These are phyloP conservation scores for Perkinsus marinus DNA, from an alignment of 169 alveolate species.

Conservation along the genomic window DNA sequence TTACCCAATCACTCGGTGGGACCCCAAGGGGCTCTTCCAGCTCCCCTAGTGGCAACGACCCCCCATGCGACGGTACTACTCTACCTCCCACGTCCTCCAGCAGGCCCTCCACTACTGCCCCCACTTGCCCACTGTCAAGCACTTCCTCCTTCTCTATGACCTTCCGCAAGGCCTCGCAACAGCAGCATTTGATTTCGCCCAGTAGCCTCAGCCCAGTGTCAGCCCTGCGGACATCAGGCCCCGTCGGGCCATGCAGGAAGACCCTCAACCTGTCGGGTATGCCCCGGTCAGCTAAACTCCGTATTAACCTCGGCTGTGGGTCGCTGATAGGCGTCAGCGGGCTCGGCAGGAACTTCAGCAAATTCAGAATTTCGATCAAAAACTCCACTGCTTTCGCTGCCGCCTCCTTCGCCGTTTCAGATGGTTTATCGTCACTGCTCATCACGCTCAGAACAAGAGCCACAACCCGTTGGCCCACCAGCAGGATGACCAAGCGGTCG, in stretches of 20 bases:
- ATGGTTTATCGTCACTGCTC: neutral
- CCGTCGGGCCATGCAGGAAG: neutral
- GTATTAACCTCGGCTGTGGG: neutral
- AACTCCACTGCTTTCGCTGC: neutral
- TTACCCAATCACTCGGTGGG: neutral
- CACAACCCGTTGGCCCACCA: neutral
- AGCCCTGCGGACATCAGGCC: neutral
- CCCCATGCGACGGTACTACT: neutral
- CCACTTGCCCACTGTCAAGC: neutral
- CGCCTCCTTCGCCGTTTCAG: neutral
- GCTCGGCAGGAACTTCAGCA: neutral
- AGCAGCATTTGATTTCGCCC: neutral
- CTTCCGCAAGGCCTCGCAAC: neutral
- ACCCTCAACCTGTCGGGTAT: neutral
- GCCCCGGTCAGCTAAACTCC: neutral
- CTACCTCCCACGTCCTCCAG: neutral
- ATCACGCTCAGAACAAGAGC: neutral
- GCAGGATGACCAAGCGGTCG: neutral
- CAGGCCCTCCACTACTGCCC: neutral
- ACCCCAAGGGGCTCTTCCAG: neutral
- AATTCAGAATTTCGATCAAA: neutral
- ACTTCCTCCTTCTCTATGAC: neutral
- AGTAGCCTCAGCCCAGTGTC: neutral
- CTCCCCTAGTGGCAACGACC: neutral
- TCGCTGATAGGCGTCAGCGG: neutral